Conservation (phyloP, 2,329 filamentous ascomycete species). For the Microcyclospora pomicola region DNA sequence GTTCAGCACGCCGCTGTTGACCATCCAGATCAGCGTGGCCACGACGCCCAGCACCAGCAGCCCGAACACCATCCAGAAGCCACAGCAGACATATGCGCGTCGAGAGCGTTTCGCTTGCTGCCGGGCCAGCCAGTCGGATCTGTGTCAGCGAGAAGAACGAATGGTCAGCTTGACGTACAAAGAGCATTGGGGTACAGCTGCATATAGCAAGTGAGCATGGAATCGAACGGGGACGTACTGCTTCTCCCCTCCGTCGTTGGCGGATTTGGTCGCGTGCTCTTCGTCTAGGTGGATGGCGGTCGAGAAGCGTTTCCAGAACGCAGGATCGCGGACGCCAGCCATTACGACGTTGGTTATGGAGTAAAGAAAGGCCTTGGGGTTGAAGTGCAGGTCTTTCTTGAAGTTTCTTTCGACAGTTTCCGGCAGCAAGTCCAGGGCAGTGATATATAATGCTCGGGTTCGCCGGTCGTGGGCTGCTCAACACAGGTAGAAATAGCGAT, state of each 20-base stretch:
- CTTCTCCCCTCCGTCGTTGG: background rate
- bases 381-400: too few species aligned
- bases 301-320: conserved; percentile 48
- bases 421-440: too few species aligned
- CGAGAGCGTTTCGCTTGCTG: conserved; percentile 36
- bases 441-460: too few species aligned
- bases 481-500: too few species aligned
- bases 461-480: too few species aligned
- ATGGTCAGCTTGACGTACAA: conserved; percentile 1
- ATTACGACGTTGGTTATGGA: too few species aligned
- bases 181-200: too few species aligned
- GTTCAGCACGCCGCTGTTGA: conserved; percentile 15
- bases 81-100: conserved; percentile 35
- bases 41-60: conserved; percentile 32
- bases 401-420: too few species aligned
- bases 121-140: conserved; percentile 40
- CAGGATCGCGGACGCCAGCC: conserved; percentile 36
- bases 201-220: background rate
- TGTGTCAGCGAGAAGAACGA: conserved; percentile 13
- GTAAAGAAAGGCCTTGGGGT: too few species aligned
- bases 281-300: conserved; percentile 44
- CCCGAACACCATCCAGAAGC: conserved; percentile 34
- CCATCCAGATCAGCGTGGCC: conserved; percentile 32
- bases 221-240: background rate
- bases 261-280: conserved; percentile 15